phyloP scores from a whole-genome alignment of 2,329 filamentous ascomycete genomes.

The Xylaria sp. region DNA sequence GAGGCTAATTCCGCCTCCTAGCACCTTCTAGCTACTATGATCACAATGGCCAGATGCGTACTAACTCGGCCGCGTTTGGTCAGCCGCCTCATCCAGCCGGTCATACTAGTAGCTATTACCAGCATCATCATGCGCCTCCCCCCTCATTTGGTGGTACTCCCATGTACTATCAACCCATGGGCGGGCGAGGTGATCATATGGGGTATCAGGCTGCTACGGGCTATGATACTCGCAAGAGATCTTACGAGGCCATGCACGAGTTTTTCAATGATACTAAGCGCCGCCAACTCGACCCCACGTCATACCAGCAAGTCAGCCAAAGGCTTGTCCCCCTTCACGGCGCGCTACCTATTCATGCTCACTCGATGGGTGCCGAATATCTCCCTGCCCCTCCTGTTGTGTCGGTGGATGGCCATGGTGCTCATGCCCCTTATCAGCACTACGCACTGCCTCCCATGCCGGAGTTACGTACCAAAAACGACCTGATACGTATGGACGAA shows the following conservation, averaged over 20 bases:
- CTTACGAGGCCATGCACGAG: conserved; percentile 89
- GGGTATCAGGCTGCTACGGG: conserved; percentile 63
- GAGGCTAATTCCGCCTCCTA: conserved; percentile 58
- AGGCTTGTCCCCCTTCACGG: conserved; percentile 84
- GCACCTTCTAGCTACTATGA: conserved; percentile 70
- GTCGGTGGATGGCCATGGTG: conserved; percentile 64
- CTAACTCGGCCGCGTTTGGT: conserved; percentile 62
- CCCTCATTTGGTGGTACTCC: conserved; percentile 72
- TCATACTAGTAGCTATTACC: conserved; percentile 69
- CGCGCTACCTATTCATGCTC: conserved; percentile 70
- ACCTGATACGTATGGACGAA: conserved; percentile 92
- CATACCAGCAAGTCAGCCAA: conserved; percentile 92
- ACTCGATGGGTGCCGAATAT: conserved; percentile 65
- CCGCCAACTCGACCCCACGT: conserved; percentile 85
- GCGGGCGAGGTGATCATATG: conserved; percentile 67
- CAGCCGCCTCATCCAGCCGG: conserved; percentile 60
- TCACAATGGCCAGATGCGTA: conserved; percentile 71
- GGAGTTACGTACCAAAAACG: conserved; percentile 90
- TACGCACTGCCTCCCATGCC: conserved; percentile 90
- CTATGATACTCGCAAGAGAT: conserved; percentile 81
- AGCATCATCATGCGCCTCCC: conserved; percentile 59
- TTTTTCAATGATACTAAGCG: conserved; percentile 95
- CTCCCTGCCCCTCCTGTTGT: conserved; percentile 62
- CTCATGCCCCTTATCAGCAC: conserved; percentile 71
- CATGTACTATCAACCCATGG: conserved; percentile 80